phyloP scores from a whole-genome alignment of 2,329 filamentous ascomycete species.

The Aspergillus brunneoviolaceus region DNA sequence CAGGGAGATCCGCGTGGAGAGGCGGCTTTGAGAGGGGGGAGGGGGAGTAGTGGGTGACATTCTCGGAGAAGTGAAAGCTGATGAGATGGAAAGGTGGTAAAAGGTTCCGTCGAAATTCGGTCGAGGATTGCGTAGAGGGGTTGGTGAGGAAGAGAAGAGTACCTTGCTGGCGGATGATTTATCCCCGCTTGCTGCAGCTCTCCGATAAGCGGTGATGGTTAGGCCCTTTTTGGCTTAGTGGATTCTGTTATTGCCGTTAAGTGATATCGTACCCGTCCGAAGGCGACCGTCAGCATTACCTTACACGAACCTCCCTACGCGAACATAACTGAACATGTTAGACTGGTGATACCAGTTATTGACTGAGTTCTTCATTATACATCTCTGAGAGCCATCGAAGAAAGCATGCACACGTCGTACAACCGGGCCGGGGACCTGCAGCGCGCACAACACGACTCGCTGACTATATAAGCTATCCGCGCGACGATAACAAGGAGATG shows the following conservation, averaged over 20 bases:
- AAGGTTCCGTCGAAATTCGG: not conserved
- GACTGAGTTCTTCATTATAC: too few species aligned
- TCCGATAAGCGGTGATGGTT: not conserved
- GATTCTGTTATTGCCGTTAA: not conserved
- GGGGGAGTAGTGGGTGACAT: not conserved
- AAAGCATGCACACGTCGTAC: too few species aligned
- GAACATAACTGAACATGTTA: too few species aligned
- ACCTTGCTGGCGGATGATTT: not conserved
- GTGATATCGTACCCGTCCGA: too few species aligned
- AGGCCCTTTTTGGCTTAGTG: not conserved
- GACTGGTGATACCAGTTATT: too few species aligned
- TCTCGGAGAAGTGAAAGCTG: not conserved
- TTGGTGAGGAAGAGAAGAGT: not conserved
- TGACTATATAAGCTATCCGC: too few species aligned
- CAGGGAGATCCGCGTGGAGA: conserved; percentile 45
- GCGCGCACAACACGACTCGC: too few species aligned
- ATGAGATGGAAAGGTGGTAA: not conserved
- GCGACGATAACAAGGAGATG: too few species aligned
- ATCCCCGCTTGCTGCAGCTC: not conserved
- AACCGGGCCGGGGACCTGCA: too few species aligned
- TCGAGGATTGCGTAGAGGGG: not conserved
- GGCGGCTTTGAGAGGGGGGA: conserved; percentile 12
- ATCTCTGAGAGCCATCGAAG: too few species aligned
- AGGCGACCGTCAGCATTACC: too few species aligned
- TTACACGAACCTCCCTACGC: too few species aligned